phyloP scores from a whole-genome alignment of 345 rosid genomes.

The Aethionema arabicum region DNA sequence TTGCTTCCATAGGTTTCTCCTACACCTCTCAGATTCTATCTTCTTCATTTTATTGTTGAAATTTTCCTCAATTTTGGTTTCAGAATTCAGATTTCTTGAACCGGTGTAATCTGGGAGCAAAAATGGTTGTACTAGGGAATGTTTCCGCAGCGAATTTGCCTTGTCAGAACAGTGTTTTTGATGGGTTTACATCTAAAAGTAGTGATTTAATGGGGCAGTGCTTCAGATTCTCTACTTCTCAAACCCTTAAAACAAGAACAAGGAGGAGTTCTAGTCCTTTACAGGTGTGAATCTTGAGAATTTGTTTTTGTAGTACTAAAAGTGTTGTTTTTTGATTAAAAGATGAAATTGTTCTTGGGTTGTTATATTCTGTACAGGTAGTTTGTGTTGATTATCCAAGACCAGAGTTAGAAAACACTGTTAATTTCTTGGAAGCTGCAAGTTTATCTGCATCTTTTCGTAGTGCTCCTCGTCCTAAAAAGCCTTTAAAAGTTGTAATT shows the following conservation, averaged over 20 bases:
- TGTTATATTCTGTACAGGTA: conserved; percentile 47
- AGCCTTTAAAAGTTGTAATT: conserved; percentile 76
- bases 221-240: conserved; percentile 40
- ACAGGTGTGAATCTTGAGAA: conserved; percentile 44
- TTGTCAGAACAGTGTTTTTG: conserved; percentile 30
- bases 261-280: conserved; percentile 40
- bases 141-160: conserved; percentile 54
- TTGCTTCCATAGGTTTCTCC: background rate
- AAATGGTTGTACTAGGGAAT: conserved; percentile 52
- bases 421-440: conserved; percentile 87
- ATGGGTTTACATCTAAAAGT: conserved; percentile 39
- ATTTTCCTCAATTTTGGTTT: conserved; percentile 1
- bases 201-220: conserved; percentile 51
- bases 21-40: background rate
- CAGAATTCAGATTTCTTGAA: conserved; percentile 14
- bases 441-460: conserved; percentile 70
- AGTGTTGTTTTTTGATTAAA: conserved; percentile 1
- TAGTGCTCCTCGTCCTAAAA: conserved; percentile 58
- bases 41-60: background rate
- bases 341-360: background rate
- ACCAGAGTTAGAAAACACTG: conserved; percentile 75
- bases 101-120: conserved; percentile 5
- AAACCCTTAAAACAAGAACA: conserved; percentile 37
- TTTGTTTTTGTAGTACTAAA: background rate
- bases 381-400: conserved; percentile 84